Percentiles rank a stretch among this genome's conserved stretches.
These are phyloP conservation scores for Lentinula raphanica DNA, from an alignment of 768 basidiomycete genomes.

Conservation along the genomic window DNA sequence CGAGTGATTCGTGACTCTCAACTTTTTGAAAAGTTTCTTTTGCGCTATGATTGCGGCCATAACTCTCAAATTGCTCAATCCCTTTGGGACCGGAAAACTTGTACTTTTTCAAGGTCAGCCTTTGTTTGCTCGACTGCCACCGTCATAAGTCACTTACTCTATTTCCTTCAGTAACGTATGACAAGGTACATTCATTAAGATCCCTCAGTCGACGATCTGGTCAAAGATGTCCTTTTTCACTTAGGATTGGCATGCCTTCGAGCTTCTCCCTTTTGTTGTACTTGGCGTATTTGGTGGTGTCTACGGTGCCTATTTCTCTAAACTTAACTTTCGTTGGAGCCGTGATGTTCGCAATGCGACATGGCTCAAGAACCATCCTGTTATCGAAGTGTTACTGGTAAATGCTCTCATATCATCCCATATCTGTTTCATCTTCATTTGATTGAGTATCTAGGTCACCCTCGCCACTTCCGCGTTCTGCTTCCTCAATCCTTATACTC, in stretches of 20 bases:
- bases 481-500: conserved; percentile 85
- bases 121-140: not conserved
- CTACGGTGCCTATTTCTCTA: conserved; percentile 92
- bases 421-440: not conserved
- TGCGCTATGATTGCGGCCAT: conserved; percentile 98
- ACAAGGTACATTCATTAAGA: conserved; percentile 45
- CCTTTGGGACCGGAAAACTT: conserved; percentile 91
- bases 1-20: conserved; percentile 16
- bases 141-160: not conserved
- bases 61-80: conserved; percentile 87
- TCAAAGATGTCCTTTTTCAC: not conserved
- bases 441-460: conserved; percentile 52
- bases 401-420: conserved; percentile 36
- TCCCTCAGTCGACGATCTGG: not conserved
- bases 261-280: conserved; percentile 78
- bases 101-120: conserved; percentile 65
- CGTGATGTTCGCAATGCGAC: conserved; percentile 76
- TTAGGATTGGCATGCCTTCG: conserved; percentile 91
- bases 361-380: conserved; percentile 75
- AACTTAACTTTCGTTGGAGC: conserved; percentile 86
- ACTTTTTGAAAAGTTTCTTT: conserved; percentile 75
- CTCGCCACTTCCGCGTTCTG: conserved; percentile 70
- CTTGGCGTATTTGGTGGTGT: conserved; percentile 91
- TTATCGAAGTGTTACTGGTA: conserved; percentile 72
- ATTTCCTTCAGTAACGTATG: conserved; percentile 58